Conservation (phyloP, 495 filamentous ascomycete species). For the Aspergillus sparsus region DNA sequence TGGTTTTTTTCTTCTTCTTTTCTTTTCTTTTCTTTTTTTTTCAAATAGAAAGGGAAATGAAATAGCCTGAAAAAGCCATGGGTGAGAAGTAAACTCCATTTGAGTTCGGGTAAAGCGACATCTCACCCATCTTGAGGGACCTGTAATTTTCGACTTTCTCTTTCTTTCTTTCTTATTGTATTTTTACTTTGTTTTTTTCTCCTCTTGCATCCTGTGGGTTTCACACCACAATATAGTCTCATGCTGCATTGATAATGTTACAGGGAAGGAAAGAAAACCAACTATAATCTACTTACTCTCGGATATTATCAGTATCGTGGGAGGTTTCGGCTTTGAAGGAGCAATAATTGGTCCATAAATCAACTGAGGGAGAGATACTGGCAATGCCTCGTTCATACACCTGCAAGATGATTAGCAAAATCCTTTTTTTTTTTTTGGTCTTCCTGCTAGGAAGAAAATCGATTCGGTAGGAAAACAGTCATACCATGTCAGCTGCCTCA, state of each 20-base stretch:
- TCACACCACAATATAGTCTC: conserved; percentile 36
- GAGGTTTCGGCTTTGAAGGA: conserved; percentile 96
- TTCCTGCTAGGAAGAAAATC: too few species aligned
- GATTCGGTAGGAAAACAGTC: not conserved
- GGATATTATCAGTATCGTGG: conserved; percentile 89
- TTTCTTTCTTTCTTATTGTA: conserved; percentile 20
- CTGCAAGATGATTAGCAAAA: conserved; percentile 45
- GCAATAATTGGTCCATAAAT: conserved; percentile 97
- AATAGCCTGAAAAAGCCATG: conserved; percentile 56
- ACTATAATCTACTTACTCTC: conserved; percentile 92
- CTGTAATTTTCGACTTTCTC: conserved; percentile 6
- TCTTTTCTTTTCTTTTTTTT: conserved; percentile 8
- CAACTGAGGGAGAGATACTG: conserved; percentile 88
- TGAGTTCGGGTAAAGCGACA: conserved; percentile 44
- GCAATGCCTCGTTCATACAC: conserved; percentile 95
- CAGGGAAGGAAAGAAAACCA: conserved; percentile 61
- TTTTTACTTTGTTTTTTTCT: conserved; percentile 5
- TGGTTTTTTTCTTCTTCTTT: too few species aligned
- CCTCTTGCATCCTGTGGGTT: conserved; percentile 34
- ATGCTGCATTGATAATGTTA: conserved; percentile 45
- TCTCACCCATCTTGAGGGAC: conserved; percentile 58
- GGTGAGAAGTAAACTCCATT: conserved; percentile 58
- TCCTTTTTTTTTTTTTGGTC: too few species aligned
- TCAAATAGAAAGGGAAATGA: conserved; percentile 32
- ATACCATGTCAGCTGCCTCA: conserved; percentile 95